These are phyloP conservation scores for Astrocystis sublimbata DNA, from an alignment of 495 filamentous ascomycete genomes.

Conservation along the genomic window DNA sequence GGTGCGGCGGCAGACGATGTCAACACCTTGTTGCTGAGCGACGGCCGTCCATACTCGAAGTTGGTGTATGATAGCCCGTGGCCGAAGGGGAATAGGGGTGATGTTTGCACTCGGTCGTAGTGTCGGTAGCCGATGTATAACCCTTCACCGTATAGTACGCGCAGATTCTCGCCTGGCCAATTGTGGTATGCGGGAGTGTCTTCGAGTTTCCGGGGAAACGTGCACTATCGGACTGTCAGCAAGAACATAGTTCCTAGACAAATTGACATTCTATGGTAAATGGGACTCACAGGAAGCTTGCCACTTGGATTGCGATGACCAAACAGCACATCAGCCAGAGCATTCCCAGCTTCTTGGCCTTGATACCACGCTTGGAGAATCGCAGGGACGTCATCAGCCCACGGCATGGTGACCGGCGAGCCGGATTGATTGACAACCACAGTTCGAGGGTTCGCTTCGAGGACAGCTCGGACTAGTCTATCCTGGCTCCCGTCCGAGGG, in stretches of 20 bases:
- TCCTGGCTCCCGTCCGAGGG: slow-evolving; percentile 71
- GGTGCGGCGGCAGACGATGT: slow-evolving; percentile 45
- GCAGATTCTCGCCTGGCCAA: slow-evolving; percentile 77
- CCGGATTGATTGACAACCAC: slow-evolving; percentile 83
- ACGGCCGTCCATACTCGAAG: slow-evolving; percentile 67
- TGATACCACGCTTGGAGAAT: slow-evolving; percentile 79
- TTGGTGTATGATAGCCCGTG: slow-evolving; percentile 81
- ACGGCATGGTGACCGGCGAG: slow-evolving; percentile 84
- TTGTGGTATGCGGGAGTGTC: slow-evolving; percentile 84
- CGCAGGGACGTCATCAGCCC: slow-evolving; percentile 66
- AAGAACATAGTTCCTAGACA: slow-evolving; percentile 25
- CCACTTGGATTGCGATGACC: slow-evolving; percentile 83
- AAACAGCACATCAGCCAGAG: slow-evolving; percentile 82
- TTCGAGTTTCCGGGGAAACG: slow-evolving; percentile 69
- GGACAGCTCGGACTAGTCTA: slow-evolving; percentile 67
- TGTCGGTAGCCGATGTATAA: slow-evolving; percentile 82
- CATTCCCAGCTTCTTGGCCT: slow-evolving; percentile 88
- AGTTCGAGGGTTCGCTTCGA: slow-evolving; percentile 69
- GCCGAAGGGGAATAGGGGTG: slow-evolving; percentile 76
- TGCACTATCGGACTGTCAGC: slow-evolving; percentile 44
- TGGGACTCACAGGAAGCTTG: slow-evolving; percentile 64
- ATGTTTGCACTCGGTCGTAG: slow-evolving; percentile 70
- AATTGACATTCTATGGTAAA: no score
- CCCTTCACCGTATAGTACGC: slow-evolving; percentile 81
- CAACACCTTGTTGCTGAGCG: slow-evolving; percentile 50